Evolutionary conservation across 345 rosid species (phyloP).

Genomic region (Lepidium aucheri): DNA sequence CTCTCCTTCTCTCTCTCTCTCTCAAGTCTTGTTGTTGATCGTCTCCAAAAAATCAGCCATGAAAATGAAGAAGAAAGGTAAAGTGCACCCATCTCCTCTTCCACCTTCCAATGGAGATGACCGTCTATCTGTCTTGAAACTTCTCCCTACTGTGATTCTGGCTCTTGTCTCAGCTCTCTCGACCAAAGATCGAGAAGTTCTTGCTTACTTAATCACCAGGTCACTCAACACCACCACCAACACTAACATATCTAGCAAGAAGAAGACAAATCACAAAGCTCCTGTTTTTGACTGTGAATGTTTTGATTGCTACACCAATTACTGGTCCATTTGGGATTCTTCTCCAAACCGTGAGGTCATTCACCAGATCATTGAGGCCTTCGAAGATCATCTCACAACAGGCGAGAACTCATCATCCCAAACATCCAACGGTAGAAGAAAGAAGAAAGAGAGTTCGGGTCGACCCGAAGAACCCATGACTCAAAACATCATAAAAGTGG

Average conservation of each 20-base stretch:
- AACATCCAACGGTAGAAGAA: slow-evolving; percentile 24
- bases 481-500: neutral
- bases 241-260: neutral
- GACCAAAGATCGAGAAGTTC: slow-evolving; percentile 58
- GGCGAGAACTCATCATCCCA: slow-evolving; percentile 31
- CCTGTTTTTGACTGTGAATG: slow-evolving; percentile 60
- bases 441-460: slow-evolving; percentile 30
- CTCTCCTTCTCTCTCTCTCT: slow-evolving; percentile 19
- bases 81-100: slow-evolving; percentile 65
- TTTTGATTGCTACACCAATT: slow-evolving; percentile 71
- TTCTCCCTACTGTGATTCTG: slow-evolving; percentile 61
- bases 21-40: too few species aligned
- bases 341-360: slow-evolving; percentile 67
- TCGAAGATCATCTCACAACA: slow-evolving; percentile 53
- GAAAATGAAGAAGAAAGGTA: slow-evolving; percentile 78
- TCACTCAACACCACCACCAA: slow-evolving; percentile 40
- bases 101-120: slow-evolving; percentile 29
- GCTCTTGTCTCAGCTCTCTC: slow-evolving; percentile 59
- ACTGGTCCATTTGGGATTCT: slow-evolving; percentile 83
- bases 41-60: slow-evolving; percentile 15
- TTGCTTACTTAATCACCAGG: slow-evolving; percentile 68
- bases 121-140: slow-evolving; percentile 39
- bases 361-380: slow-evolving; percentile 72
- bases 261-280: slow-evolving; percentile 20
- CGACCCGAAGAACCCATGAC: neutral